Evolutionary conservation across 495 filamentous ascomycete species (phyloP), one percentile per base, ranked within the genome.

Genomic region (Trichoderma reesei): DNA sequence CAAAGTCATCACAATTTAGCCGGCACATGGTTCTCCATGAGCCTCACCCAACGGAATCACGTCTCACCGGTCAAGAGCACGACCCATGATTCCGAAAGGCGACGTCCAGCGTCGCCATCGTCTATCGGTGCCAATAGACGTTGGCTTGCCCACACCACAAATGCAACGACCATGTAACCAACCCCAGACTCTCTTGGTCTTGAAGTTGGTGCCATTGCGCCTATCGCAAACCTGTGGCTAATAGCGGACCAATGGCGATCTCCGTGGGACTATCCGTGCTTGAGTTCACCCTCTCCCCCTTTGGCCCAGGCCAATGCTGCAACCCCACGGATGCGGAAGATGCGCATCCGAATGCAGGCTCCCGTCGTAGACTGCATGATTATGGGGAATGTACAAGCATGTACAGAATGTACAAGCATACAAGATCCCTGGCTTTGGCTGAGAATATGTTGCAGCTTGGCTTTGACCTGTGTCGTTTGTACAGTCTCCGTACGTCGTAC

Each of bases 291-390:
- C 11, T 16, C 16, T 36, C 34, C 51, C 51, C 51, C n/a, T 46
- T 46, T 34, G 26, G 20, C 14, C 51, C 26, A 31, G 31, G 31
- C 5, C 51, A 4, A 34, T 56, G 51, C 9, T 56, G 51, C 26
- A 34, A 56, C 51, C 51, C 20, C 51, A 56, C 51, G 51, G 51
- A 56, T 33, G 51, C 51, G 18, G 5, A 18, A 54, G 18, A 8
- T 34, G 31, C 51, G 26, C 26, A 56, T 56, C 51, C 51, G 26
- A n/a, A 31, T 56, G 51, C 51, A 56, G 51, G 51, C 51, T 56
- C 26, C 51, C 51, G 51, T 56, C 1, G 34, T 34, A 14, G 31
- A 33, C 26, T 56, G 51, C 51, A 56, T 56, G 26, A 26, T 10
- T n/a, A 26, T 33, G 26, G 51, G 34, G 9, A 26, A 34, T 44